Evolutionary conservation across 208 protist genomes (phyloP), one percentile per base, ranked within the genome.

Genomic region (Trypanosoma avium): DNA sequence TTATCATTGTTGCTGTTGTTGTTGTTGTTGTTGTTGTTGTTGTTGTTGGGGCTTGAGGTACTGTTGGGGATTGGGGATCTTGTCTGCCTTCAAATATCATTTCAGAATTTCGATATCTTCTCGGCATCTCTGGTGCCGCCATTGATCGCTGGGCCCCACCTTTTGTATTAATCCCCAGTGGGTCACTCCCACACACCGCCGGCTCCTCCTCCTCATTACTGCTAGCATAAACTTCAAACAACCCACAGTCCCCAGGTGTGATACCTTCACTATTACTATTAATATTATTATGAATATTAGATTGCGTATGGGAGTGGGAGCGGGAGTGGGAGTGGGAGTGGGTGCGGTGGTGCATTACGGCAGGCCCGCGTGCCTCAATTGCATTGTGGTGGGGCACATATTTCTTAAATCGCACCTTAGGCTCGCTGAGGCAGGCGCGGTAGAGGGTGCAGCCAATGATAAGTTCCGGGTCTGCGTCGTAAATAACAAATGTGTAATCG

Each of bases 401-500:
- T 15, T 83, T 81, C 19, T 77, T 90, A 36, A 81, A 75, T 67
- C 78, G 88, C 66, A 92, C 84, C 62, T 87, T 92, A 0, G 86
- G 84, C 47, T 93, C 84, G 35, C 79, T 79, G 35, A 95, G 76
- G 48, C 86, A 93, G 30, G 89, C 89, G 10, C 89, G 83, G 65
- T 95, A 92, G 8, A 95, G 77, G 2, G 89, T 95, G 67, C 73
- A 82, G 57, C 89, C 83, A 17, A 95, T 63, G 32, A 73, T 40
- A 52, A 88, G 69, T 33, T 76, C 88, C 2, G 76, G 61, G 8
- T 86, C 75, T 22, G 81, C 70, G 32, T 65, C 66, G 47, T 79
- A 91, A 15, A 86, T 22, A 27, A 95, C 89, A 69, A 95, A 91
- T 4, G 89, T 92, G 76, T 90, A 95, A 52, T 95, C 89, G 13